phyloP scores from a whole-genome alignment of 352 stramenopile genomes.

The Globisporangium nunn region DNA sequence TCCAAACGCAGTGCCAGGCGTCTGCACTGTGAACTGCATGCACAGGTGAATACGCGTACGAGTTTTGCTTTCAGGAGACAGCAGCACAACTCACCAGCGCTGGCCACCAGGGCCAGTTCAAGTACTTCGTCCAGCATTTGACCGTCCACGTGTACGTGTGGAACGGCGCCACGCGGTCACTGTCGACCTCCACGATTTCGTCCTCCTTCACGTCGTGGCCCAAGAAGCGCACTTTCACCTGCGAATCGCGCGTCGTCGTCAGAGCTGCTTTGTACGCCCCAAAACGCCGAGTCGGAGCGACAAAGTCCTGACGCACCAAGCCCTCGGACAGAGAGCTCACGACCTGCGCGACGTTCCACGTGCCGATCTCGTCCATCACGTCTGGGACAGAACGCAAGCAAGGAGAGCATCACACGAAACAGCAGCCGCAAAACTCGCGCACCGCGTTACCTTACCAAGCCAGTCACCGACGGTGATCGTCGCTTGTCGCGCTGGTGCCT shows the following conservation, averaged over 20 bases:
- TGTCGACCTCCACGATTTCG: conserved; percentile 52
- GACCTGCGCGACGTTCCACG: conserved; percentile 9
- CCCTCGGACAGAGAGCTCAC: neutral
- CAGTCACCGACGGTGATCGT: conserved; percentile 9
- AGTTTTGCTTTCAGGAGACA: neutral
- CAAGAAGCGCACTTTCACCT: conserved; percentile 40
- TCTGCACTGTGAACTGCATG: conserved; percentile 48
- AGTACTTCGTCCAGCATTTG: conserved; percentile 79
- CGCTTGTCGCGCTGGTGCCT: neutral
- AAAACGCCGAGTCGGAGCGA: neutral
- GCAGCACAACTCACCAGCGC: conserved; percentile 33
- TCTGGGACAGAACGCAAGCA: neutral
- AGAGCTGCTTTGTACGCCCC: neutral
- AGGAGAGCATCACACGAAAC: neutral
- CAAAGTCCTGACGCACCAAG: neutral
- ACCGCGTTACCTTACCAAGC: neutral
- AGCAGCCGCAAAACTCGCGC: neutral
- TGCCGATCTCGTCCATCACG: conserved; percentile 7
- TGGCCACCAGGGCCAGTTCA: conserved; percentile 73
- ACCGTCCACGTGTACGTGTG: conserved; percentile 74
- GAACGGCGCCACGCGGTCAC: conserved; percentile 42
- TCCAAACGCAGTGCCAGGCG: conserved; percentile 28
- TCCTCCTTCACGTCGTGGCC: conserved; percentile 40
- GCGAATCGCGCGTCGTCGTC: neutral
- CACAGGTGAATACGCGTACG: neutral